Evolutionary conservation across 495 filamentous ascomycete genomes (phyloP).

Genomic region (Penicillium waksmanii): DNA sequence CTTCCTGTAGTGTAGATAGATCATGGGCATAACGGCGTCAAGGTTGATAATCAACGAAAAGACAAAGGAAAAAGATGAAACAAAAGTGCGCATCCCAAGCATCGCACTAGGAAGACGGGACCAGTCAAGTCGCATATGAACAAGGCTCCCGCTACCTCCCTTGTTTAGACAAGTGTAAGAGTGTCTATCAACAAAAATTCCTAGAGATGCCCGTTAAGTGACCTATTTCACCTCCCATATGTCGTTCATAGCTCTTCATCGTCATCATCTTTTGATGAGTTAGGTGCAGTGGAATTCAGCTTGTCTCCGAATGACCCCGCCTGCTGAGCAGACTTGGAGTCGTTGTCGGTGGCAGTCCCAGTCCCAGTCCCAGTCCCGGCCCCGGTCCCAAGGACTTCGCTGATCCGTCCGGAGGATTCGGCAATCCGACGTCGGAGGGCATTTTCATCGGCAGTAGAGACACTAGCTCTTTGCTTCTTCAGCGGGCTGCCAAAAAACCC

Average conservation of each 20-base stretch:
- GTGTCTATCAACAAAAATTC: slow-evolving; percentile 15
- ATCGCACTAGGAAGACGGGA: background rate
- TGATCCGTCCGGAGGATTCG: slow-evolving; percentile 43
- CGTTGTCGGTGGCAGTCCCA: slow-evolving; percentile 18
- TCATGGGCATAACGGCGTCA: slow-evolving; percentile 34
- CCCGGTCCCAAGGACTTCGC: slow-evolving; percentile 34
- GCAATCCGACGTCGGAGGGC: slow-evolving; percentile 53
- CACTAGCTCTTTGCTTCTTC: slow-evolving; percentile 79
- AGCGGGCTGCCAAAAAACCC: slow-evolving; percentile 73
- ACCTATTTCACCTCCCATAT: background rate
- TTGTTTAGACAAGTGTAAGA: background rate
- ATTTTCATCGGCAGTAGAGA: slow-evolving; percentile 63
- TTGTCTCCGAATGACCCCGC: slow-evolving; percentile 22
- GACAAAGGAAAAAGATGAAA: background rate
- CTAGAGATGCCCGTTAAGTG: background rate
- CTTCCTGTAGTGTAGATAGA: slow-evolving; percentile 26
- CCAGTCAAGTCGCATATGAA: background rate
- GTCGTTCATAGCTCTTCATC: slow-evolving; percentile 47
- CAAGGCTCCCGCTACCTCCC: background rate
- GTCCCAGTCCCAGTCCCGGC: background rate
- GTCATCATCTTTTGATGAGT: slow-evolving; percentile 34
- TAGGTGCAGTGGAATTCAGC: slow-evolving; percentile 10
- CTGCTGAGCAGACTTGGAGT: slow-evolving; percentile 13
- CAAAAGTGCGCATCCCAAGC: slow-evolving; percentile 3
- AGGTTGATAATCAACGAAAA: slow-evolving; percentile 14